Evolutionary conservation across 2,329 filamentous ascomycete genomes (phyloP).

Genomic region (Madurella fahalii): DNA sequence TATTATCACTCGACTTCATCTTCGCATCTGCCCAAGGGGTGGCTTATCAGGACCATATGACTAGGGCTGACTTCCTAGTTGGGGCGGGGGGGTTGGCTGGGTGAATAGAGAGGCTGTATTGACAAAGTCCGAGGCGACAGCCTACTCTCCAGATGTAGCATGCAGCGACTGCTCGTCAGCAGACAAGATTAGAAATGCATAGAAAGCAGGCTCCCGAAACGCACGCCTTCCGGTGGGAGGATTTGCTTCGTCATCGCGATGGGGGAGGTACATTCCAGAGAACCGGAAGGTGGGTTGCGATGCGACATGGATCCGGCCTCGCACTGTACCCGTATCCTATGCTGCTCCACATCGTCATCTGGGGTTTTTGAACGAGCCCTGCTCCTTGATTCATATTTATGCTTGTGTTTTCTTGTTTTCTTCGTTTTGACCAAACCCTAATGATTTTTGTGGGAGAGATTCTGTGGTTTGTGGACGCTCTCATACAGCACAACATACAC

Average conservation of each 20-base stretch:
- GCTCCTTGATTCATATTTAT: background rate
- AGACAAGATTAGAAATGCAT: background rate
- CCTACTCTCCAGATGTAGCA: no score
- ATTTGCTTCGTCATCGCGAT: background rate
- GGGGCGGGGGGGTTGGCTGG: background rate
- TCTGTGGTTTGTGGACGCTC: background rate
- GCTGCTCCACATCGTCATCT: constrained; percentile 6
- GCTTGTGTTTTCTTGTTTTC: background rate
- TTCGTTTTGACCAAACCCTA: constrained; percentile 8
- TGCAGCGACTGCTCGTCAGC: background rate
- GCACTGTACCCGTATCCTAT: background rate
- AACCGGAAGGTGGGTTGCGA: background rate
- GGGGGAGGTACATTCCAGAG: background rate
- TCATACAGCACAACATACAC: no score
- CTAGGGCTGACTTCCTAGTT: no score
- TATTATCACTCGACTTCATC: no score
- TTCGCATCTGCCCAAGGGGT: background rate
- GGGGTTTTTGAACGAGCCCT: background rate
- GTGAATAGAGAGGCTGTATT: background rate
- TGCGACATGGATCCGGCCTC: background rate
- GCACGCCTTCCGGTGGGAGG: background rate
- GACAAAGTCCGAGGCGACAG: background rate
- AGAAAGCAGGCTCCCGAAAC: background rate
- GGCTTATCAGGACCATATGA: background rate
- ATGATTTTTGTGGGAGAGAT: constrained; percentile 6